Percentiles rank a stretch among this genome's conserved stretches.
phyloP scores from a whole-genome alignment of 108 stramenopile genomes.

The Pseudonitzschia delicatissima region DNA sequence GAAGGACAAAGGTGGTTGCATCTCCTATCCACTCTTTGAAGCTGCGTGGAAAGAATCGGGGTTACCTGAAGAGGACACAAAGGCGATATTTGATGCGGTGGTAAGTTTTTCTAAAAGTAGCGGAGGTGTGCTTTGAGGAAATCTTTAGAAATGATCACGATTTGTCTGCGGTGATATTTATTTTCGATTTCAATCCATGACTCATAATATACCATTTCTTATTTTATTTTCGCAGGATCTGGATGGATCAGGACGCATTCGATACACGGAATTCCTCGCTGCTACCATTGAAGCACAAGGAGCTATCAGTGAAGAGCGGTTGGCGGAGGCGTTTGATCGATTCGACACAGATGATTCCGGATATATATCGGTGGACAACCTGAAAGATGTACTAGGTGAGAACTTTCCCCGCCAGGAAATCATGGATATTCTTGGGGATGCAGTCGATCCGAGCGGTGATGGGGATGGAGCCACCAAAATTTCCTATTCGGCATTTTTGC shows the following conservation, averaged over 20 bases:
- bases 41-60: conserved; percentile 45
- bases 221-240: conserved; percentile 16
- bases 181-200: not conserved
- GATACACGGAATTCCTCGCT: conserved; percentile 76
- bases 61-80: conserved; percentile 51
- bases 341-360: conserved; percentile 79
- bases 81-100: conserved; percentile 43
- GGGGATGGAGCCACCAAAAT: conserved; percentile 28
- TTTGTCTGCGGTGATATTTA: too few relatives aligned
- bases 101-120: conserved; percentile 44
- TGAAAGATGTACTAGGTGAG: conserved; percentile 45
- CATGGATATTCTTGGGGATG: conserved; percentile 87
- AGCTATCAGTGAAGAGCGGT: conserved; percentile 52
- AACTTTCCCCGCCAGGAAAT: conserved; percentile 30
- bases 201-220: not conserved
- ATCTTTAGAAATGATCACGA: too few relatives aligned
- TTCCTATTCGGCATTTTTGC: conserved; percentile 54
- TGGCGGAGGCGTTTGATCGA: conserved; percentile 81
- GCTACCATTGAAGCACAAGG: conserved; percentile 83
- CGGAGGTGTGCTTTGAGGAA: conserved; percentile 14
- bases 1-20: conserved; percentile 56
- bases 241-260: conserved; percentile 31
- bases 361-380: conserved; percentile 59
- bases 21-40: conserved; percentile 72
- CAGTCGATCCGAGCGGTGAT: conserved; percentile 82